Base-by-base conservation (phyloP, 1,284 basidiomycete species). In the Ganoderma meredithae region DNA sequence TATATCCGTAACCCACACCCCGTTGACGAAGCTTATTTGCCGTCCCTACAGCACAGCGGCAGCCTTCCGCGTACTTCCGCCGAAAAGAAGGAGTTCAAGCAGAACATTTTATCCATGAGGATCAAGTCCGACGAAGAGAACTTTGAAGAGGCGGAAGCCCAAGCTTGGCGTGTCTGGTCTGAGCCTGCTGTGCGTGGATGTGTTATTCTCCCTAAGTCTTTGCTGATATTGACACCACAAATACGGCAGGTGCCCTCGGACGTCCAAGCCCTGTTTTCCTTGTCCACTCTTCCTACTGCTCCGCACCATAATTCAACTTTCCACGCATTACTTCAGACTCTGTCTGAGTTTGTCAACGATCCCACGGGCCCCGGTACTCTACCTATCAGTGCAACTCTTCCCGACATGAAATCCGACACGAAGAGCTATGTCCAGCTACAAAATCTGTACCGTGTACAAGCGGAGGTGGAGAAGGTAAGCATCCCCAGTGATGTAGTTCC, bases 321-420 rank as follows among this genome's bases (percentile, higher is more conserved):
- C 81, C 96, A 93, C 83, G 88, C 96, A 70, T 89, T 99, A 36
- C 85, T 98, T n/a, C 83, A 88, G 22, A 91, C 96, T 0, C 85
- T 99, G 40, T 84, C 87, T 43, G 80, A 85, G 68, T 89, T 91
- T 78, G 82, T 85, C 47, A 80, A 70, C 44, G 78, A 79, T 41
- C 84, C 83, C 64, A 56, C 70, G 1, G 76, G 76, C 0, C 69
- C 75, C 1, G 75, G 77, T 13, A 68, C 69, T 7, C 74, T 82
- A 17, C 91, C 91, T 0, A 81, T 91, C 17, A 84, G 87, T 0
- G 83, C 89, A 2, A 87, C 94, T 0, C 83, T 99, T 1, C 97
- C 97, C 0, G 97, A 99, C 81, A 98, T 99, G 95, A 97, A 98
- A 79, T 91, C 97, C 4, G 93, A 93, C 73, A 98, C 97, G 0